Base-by-base conservation (phyloP, 768 basidiomycete genomes). In the Rhizopogon vesiculosus region DNA sequence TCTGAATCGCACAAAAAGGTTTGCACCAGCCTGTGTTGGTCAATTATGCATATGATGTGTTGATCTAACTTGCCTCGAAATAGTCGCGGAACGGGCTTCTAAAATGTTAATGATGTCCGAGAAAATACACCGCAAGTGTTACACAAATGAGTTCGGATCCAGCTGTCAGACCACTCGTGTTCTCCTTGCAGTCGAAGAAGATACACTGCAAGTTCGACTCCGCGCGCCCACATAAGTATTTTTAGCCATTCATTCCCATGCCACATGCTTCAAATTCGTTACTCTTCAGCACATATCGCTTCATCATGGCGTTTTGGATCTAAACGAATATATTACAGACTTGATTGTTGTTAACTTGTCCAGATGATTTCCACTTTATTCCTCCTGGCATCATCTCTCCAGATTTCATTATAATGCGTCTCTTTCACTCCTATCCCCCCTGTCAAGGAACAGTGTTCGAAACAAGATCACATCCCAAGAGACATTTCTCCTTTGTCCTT, bases 401-500 rank as follows among this genome's bases (percentile, higher is more conserved):
- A 25, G 25, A 58, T 25, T 33, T 50, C 57, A 59, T 63, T 64
- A 64, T 61, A 71, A 65, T 50, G 50, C 48, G 41, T 43, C 15
- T 53, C 54, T 60, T 54, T 53, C 54, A 28, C 55, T 52, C 45
- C 49, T 45, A 43, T 59, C 54, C 46, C 48, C 46, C 52, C 42
- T 58, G 43, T 33, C 51, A 59, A 41, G 46, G 42, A 54, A 53
- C 44, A 72, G 25, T 68, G 69, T 61, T 10, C 28, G n/a, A 46
- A 54, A 62, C 45, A 53, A 55, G 43, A 56, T 54, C 15, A n/a
- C 56, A 15, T 10, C 45, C 25, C 28, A 58, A 43, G 82, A 86
- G 68, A 78, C 76, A 0, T 82, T 82, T 59, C 68, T 65, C 19
- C 76, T 88, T 25, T 87, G 87, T 15, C 79, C 80, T 4, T 78